Evolutionary conservation across 139 green algal species (phyloP), one percentile per base, ranked within the genome.

Genomic region (Coelastrella sp.): DNA sequence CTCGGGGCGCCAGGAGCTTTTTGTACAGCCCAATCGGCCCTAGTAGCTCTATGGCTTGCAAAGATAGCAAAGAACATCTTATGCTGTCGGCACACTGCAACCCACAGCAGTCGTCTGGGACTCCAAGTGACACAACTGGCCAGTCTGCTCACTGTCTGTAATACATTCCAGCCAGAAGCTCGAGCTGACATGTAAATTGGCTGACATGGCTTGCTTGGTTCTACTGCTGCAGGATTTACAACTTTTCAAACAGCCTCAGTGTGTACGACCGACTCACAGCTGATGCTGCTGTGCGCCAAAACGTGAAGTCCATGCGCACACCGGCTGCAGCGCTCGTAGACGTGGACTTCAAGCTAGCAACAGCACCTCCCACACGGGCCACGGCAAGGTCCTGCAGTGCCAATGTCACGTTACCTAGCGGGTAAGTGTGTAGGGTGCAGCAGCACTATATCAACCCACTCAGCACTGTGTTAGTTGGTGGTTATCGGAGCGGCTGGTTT

Each of bases 151-250:
- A 47, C 32, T 47, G 32, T 47, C 32, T 47, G 32, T 47, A 1
- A 47, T 47, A 47, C 0, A 47, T 47, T 47, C 32, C 32, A 47
- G 32, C 32, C 32, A 47, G 32, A 47, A 47, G 32, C 32, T 47
- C 32, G 32, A 47, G 32, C 32, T 47, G 32, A 47, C 32, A 47
- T 47, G 32, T 47, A 47, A 47, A 0, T 71, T 71, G 10, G 10
- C 61, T 13, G 11, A 71, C 61, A 10, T 71, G 0, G 61, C 8
- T 71, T 71, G 61, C 61, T 71, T 10, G 10, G 61, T 71, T 47
- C 13, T 14, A 11, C 57, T 68, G 56, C 14, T 23, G n/a, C 84
- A 89, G 84, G 84, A 47, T 89, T 7, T 89, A 89, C 73, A 89
- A 81, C 73, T 82, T 14, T 20, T n/a, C 85, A 17, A 7, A 83